Percentiles rank a stretch among this genome's conserved stretches.
phyloP scores from a whole-genome alignment of 164 flowering plant genomes.

The Berberis thunbergii region DNA sequence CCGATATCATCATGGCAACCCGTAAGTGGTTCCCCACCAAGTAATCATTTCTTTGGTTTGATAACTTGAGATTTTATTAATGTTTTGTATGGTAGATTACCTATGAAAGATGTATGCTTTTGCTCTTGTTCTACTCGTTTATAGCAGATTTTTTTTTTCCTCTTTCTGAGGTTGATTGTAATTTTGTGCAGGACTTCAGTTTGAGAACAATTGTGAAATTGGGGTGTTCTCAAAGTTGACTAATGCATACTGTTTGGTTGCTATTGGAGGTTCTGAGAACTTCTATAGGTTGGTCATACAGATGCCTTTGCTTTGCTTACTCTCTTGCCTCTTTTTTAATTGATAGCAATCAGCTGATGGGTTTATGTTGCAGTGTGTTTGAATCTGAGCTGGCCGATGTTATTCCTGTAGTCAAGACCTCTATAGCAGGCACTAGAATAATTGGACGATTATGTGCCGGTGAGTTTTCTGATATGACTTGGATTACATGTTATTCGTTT shows the following conservation, averaged over 20 bases:
- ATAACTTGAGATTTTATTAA: no score
- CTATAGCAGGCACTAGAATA: constrained; percentile 77
- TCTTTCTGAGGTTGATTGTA: not conserved
- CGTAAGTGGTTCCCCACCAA: not conserved
- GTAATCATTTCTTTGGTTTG: not conserved
- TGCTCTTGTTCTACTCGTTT: no score
- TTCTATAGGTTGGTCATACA: constrained; percentile 54
- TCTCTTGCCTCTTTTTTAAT: not conserved
- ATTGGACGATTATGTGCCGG: constrained; percentile 86
- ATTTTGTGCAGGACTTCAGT: constrained; percentile 46
- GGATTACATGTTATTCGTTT: not conserved
- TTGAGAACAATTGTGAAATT: constrained; percentile 68
- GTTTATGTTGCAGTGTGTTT: constrained; percentile 43
- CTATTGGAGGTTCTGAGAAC: constrained; percentile 89
- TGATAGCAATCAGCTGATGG: constrained; percentile 3
- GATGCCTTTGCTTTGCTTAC: no score
- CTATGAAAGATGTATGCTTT: no score
- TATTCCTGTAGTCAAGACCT: constrained; percentile 88
- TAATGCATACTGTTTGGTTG: constrained; percentile 79
- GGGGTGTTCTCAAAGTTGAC: constrained; percentile 82
- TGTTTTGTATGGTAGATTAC: not conserved
- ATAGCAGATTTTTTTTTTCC: no score
- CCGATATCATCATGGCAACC: not conserved
- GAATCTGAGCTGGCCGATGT: constrained; percentile 79
- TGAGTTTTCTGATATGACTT: constrained; percentile 12